Base-by-base conservation (phyloP, 2,329 filamentous ascomycete genomes). In the Verticillium alfalfae region DNA sequence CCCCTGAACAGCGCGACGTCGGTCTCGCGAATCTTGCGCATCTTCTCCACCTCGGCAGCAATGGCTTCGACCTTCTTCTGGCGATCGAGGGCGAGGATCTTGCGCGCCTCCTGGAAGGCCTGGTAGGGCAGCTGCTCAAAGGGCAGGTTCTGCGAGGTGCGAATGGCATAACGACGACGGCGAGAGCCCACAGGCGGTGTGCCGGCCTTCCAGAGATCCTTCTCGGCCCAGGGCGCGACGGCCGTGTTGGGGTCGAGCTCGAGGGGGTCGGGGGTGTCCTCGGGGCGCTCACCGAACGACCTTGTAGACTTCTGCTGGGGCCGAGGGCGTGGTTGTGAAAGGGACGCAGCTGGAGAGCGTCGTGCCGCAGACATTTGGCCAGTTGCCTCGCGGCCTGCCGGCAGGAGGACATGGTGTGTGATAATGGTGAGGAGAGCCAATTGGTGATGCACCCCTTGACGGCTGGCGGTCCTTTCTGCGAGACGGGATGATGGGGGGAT, bases 111-210 rank as follows among this genome's bases (percentile, higher is more conserved):
- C 78, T 99, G 95, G 80, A 98, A 99, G 77, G 92, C 95, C 82
- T 98, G 94, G 79, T 96, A 99, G 18, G 95, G 95, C 67, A 99
- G 81, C 73, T 94, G 90, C 79, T 97, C 92, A 72, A 99, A 97
- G 34, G 93, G 92, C 58, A 97, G 79, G 69, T 89, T 84, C 65
- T 83, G 78, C 41, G 79, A 84, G 69, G 79, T 85, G 70, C 83
- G 86, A 64, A 93, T 75, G 34, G 90, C 90, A 34, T 87, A 85
- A 72, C 94, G 89, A 65, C 93, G 89, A 81, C 93, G 87, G 68
- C 93, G 88, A 56, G 93, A 96, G 58, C 93, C 93, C 69, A 97
- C 81, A 59, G 92, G 92, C 64, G 85, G 82, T 55, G 87, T 82
- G 60, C 91, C 89, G 66, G 84, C 78, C 71, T 85, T 85, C 70